Conservation (phyloP, 2,329 filamentous ascomycete species). For the Daldinia eschscholtzii region DNA sequence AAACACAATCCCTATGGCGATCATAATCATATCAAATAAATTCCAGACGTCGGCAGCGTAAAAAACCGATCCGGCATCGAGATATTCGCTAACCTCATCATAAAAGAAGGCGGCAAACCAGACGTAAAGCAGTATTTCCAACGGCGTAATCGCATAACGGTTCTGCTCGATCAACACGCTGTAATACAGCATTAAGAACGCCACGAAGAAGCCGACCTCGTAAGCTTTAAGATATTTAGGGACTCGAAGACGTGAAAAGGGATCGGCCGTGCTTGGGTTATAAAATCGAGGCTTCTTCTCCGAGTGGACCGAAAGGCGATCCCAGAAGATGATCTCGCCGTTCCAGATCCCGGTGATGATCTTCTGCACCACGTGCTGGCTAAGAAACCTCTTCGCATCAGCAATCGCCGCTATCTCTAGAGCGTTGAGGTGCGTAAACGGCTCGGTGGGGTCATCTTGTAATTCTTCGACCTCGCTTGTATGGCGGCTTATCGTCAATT, state of each 20-base stretch:
- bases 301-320: constrained; percentile 72
- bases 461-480: constrained; percentile 59
- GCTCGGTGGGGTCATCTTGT: constrained; percentile 73
- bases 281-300: constrained; percentile 76
- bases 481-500: constrained; percentile 64
- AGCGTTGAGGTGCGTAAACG: constrained; percentile 85
- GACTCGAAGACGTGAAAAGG: constrained; percentile 77
- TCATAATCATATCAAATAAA: constrained; percentile 79
- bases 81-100: constrained; percentile 86
- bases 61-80: constrained; percentile 87
- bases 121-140: constrained; percentile 81
- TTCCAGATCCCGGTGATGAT: constrained; percentile 80
- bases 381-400: constrained; percentile 78
- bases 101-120: constrained; percentile 92
- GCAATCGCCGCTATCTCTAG: constrained; percentile 80
- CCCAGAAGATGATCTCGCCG: constrained; percentile 82
- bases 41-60: constrained; percentile 89
- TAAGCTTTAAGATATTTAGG: constrained; percentile 80
- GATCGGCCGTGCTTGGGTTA: constrained; percentile 69
- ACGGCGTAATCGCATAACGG: constrained; percentile 71
- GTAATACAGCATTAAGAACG: constrained; percentile 84
- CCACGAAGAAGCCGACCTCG: constrained; percentile 77
- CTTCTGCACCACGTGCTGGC: constrained; percentile 76
- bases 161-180: constrained; percentile 83
- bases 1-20: constrained; percentile 78